These are phyloP conservation scores for Verticillium nubilum DNA, from an alignment of 2,329 filamentous ascomycete genomes.

Conservation along the genomic window DNA sequence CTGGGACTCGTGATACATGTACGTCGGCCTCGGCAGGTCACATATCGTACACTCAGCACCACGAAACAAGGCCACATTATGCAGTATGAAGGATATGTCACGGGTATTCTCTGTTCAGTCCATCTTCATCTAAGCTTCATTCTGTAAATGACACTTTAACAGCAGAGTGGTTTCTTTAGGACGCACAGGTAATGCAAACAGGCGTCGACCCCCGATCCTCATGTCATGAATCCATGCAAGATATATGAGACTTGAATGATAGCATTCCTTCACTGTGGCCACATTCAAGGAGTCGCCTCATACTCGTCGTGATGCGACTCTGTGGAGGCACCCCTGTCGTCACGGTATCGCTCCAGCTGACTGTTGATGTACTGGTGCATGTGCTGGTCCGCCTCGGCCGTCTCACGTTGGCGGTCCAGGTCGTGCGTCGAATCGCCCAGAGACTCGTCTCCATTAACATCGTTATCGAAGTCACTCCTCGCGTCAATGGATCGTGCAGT, in stretches of 20 bases:
- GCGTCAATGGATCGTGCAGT: conserved; percentile 78
- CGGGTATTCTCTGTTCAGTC: not conserved
- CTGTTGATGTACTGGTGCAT: conserved; percentile 78
- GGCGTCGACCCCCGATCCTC: not conserved
- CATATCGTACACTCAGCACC: too few species aligned
- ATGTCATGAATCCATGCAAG: not conserved
- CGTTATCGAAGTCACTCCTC: conserved; percentile 68
- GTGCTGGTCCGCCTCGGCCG: conserved; percentile 58
- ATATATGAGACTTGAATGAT: not conserved
- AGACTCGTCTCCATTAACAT: conserved; percentile 38
- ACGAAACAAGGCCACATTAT: too few species aligned
- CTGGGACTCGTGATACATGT: too few species aligned
- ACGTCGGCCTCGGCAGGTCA: too few species aligned
- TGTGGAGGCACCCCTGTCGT: conserved; percentile 17
- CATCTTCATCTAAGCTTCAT: not conserved
- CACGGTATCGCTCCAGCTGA: conserved; percentile 66
- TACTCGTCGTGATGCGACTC: conserved; percentile 37
- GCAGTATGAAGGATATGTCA: too few species aligned
- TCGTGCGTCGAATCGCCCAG: conserved; percentile 9
- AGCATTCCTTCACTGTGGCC: not conserved
- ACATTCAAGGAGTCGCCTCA: conserved; percentile 30
- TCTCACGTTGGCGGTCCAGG: conserved; percentile 38
- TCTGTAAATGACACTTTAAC: not conserved
- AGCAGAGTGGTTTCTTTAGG: not conserved
- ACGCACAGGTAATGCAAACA: not conserved